Evolutionary conservation across 495 filamentous ascomycete genomes (phyloP).

Genomic region (Penicillium longicatenatum): DNA sequence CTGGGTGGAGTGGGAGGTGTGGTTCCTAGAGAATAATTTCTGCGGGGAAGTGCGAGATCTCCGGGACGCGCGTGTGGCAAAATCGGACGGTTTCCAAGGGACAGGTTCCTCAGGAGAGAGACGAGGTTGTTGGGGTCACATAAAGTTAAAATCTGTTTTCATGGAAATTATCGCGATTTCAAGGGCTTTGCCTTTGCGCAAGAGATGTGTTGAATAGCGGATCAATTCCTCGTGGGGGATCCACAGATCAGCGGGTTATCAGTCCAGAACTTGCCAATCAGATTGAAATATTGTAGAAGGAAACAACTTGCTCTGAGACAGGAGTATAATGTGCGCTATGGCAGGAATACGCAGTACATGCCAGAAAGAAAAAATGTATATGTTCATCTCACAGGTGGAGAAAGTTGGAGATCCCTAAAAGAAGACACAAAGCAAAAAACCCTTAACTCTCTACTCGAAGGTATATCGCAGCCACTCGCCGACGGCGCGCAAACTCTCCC

Average conservation of each 20-base stretch:
- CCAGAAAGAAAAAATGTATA: conserved; percentile 21
- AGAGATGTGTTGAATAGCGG: conserved; percentile 7
- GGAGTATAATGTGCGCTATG: conserved; percentile 23
- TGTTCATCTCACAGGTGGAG: conserved; percentile 24
- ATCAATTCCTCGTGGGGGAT: conserved; percentile 8
- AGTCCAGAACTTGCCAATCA: conserved; percentile 7
- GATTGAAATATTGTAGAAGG: neutral
- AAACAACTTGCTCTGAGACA: conserved; percentile 1
- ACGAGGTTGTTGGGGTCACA: neutral
- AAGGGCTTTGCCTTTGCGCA: neutral
- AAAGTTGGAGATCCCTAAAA: conserved; percentile 18
- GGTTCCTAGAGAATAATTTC: conserved; percentile 20
- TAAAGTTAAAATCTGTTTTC: conserved; percentile 1
- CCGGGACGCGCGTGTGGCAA: conserved; percentile 5
- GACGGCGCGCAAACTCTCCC: conserved; percentile 92
- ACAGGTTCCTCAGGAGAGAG: neutral
- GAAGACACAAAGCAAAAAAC: conserved; percentile 19
- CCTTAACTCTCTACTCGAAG: conserved; percentile 47
- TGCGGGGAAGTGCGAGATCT: conserved; percentile 25
- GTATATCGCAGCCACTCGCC: conserved; percentile 93
- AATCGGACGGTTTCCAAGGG: conserved; percentile 4
- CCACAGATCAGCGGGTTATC: conserved; percentile 26
- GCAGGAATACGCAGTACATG: conserved; percentile 27
- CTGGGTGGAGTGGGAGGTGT: conserved; percentile 14
- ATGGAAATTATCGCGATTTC: neutral